Percentiles rank a stretch among this genome's conserved stretches.
These are phyloP conservation scores for Pestalotiopsis sp. DNA, from an alignment of 2,329 filamentous ascomycete genomes.

Conservation along the genomic window DNA sequence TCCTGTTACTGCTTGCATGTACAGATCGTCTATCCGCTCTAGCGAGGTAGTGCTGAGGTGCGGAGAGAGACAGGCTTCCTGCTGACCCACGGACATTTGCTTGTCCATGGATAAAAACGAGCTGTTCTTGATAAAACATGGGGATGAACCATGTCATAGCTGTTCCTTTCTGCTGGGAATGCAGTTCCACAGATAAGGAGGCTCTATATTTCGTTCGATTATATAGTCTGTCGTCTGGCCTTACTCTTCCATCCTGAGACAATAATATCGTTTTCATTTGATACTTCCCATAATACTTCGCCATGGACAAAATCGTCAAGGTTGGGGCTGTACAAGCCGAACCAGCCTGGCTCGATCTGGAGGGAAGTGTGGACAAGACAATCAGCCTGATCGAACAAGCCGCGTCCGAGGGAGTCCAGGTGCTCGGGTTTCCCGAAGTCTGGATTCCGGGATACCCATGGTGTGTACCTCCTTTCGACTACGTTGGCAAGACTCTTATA, in stretches of 20 bases:
- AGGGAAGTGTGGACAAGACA: constrained; percentile 57
- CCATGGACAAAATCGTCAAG: constrained; percentile 5
- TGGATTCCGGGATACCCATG: constrained; percentile 58
- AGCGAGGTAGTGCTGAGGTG: not conserved
- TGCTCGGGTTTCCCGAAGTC: constrained; percentile 56
- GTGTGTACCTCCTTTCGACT: not conserved
- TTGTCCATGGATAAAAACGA: not conserved
- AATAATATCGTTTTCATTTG: too few relatives aligned
- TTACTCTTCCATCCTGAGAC: too few relatives aligned
- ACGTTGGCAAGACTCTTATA: not conserved
- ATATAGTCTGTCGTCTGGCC: too few relatives aligned
- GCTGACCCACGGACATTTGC: not conserved
- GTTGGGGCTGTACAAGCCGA: constrained; percentile 61
- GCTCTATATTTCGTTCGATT: not conserved
- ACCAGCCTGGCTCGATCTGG: constrained; percentile 62
- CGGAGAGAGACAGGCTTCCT: not conserved
- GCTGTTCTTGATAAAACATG: not conserved
- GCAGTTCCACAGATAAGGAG: not conserved
- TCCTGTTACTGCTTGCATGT: not conserved
- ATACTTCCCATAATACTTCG: too few relatives aligned
- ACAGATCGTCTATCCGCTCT: not conserved
- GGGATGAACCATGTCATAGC: too few relatives aligned
- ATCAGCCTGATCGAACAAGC: constrained; percentile 59
- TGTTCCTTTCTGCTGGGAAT: too few relatives aligned
- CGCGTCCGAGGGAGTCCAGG: constrained; percentile 51